Evolutionary conservation across 2,329 filamentous ascomycete genomes (phyloP).

Genomic region (Orbilia quercus): DNA sequence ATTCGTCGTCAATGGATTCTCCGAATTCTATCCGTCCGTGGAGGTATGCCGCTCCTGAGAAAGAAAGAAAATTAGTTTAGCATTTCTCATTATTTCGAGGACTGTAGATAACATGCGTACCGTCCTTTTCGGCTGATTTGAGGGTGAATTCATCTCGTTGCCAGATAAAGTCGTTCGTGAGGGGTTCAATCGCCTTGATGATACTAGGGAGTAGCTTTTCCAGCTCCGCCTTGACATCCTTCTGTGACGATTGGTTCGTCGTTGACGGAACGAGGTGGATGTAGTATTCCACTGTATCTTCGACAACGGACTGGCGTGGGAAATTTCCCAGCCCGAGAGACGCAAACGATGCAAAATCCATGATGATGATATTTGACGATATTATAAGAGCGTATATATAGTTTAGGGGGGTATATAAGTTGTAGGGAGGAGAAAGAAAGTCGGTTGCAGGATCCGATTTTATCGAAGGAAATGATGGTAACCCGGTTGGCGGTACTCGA

Average conservation of each 20-base stretch:
- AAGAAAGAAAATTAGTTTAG: constrained; percentile 63
- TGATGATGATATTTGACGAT: not conserved
- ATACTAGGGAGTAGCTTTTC: constrained; percentile 38
- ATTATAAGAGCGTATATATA: not conserved
- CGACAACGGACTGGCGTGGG: constrained; percentile 51
- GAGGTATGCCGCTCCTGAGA: constrained; percentile 70
- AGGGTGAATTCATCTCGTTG: constrained; percentile 85
- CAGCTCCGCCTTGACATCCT: constrained; percentile 35
- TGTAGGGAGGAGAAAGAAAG: too few species aligned
- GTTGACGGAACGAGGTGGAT: constrained; percentile 32
- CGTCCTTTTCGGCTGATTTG: constrained; percentile 70
- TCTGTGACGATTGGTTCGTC: constrained; percentile 9
- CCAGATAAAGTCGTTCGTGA: constrained; percentile 74
- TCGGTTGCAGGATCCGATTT: too few species aligned
- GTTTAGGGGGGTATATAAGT: not conserved
- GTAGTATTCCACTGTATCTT: constrained; percentile 53
- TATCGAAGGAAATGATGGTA: too few species aligned
- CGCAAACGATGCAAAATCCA: constrained; percentile 45
- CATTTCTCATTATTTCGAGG: not conserved
- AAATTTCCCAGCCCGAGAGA: constrained; percentile 44
- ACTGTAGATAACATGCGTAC: constrained; percentile 52
- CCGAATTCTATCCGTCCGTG: constrained; percentile 85
- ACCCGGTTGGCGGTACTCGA: too few species aligned
- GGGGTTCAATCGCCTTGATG: constrained; percentile 40
- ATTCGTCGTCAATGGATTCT: constrained; percentile 96